phyloP scores from a whole-genome alignment of 2,329 filamentous ascomycete genomes.

The Fusarium lateritium region DNA sequence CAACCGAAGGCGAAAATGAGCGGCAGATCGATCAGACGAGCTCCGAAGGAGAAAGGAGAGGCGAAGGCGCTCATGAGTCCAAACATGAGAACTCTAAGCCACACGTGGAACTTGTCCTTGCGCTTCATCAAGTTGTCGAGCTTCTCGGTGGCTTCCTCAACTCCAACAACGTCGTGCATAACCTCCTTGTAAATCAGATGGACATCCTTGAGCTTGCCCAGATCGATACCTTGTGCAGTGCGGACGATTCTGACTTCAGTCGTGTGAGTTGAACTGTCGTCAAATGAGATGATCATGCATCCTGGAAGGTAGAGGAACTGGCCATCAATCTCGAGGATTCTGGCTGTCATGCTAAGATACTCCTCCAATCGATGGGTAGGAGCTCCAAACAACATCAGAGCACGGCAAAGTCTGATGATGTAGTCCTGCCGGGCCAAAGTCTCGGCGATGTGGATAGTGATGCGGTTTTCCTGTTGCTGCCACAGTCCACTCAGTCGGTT shows the following conservation, averaged over 20 bases:
- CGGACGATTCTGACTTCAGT: slow-evolving; percentile 77
- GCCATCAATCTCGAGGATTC: slow-evolving; percentile 86
- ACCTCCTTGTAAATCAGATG: slow-evolving; percentile 76
- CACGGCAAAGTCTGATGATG: slow-evolving; percentile 85
- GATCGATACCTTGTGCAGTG: slow-evolving; percentile 69
- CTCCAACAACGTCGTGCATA: slow-evolving; percentile 71
- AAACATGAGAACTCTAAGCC: slow-evolving; percentile 73
- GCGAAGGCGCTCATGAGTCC: slow-evolving; percentile 80
- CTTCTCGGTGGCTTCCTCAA: slow-evolving; percentile 69
- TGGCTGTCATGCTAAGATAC: slow-evolving; percentile 88
- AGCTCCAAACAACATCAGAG: slow-evolving; percentile 89
- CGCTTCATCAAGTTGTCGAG: slow-evolving; percentile 69
- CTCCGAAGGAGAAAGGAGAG: slow-evolving; percentile 82
- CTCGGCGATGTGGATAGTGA: slow-evolving; percentile 69
- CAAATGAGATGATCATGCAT: slow-evolving; percentile 94
- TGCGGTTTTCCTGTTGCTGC: slow-evolving; percentile 62
- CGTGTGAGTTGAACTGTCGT: slow-evolving; percentile 76
- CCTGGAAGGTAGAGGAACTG: slow-evolving; percentile 92
- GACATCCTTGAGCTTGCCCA: slow-evolving; percentile 73
- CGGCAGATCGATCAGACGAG: slow-evolving; percentile 79
- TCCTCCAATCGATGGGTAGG: slow-evolving; percentile 92
- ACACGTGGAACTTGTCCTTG: slow-evolving; percentile 67
- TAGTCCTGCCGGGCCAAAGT: slow-evolving; percentile 86
- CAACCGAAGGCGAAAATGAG: slow-evolving; percentile 79
- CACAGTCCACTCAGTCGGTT: slow-evolving; percentile 57